Evolutionary conservation across 805 yeast species (phyloP), one percentile per base, ranked within the genome.

Genomic region (Wickerhamiella occidentalis): DNA sequence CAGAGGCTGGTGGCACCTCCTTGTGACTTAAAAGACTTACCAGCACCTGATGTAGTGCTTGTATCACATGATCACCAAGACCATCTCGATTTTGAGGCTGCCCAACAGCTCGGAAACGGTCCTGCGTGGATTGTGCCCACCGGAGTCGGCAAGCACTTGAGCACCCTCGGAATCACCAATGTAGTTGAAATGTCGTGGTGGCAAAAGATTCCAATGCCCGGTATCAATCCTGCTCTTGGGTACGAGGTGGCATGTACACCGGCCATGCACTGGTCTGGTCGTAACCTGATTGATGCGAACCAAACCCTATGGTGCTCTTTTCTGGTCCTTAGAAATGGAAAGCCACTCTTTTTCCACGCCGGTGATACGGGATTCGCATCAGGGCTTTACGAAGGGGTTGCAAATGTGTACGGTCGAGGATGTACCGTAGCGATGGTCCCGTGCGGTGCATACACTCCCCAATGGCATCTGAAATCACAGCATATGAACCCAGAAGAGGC

Each of bases 21-120:
- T 0, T 75, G 85, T 64, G 54, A 68, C 12, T 61, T 83, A 9
- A 72, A 73, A 1, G 80, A 80, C 17, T 71, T 88, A 11, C 83
- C 86, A 9, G 64, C 68, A 37, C 82, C 87, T 0, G 79, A 85
- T 54, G 76, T 80, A 50, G 79, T 86, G 0, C 61, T 90, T 18
- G 94, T 90, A 0, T 82, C 94, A 1, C 97, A 90, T 62, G 88
- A 90, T 61, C 97, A 90, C 60, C 97, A 96, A 1, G 97, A 90
- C 64, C 97, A 90, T 66, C 66, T 90, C 41, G 97, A 90, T 58
- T 68, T 74, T 50, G 77, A 71, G 26, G 69, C 83, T 8, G 75
- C 79, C 13, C 57, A 57, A 13, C 48, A 60, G 30, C 65, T 81
- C n/a, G 80, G 83, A 11, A 80, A 84, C 55, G 55, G 64, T 3